A percentile compares a stretch with the other conserved stretches of the same genome.
These are phyloP conservation scores for Torrubiella hemipterigena DNA, from an alignment of 2,329 filamentous ascomycete species.

Conservation along the genomic window DNA sequence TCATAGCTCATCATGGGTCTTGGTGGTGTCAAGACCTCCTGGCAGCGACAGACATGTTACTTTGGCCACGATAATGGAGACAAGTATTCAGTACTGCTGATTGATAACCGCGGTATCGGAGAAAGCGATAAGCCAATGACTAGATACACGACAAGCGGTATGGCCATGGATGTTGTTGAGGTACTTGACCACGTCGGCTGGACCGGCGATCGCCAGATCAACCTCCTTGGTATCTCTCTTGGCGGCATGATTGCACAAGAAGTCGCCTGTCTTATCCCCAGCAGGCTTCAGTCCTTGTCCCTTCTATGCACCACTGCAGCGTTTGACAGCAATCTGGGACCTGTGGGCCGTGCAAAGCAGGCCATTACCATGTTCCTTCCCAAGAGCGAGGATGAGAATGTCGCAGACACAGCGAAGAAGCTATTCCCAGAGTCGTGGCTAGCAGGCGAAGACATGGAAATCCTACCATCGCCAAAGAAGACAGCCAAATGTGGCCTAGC, in stretches of 20 bases:
- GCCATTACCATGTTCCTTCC: constrained; percentile 51
- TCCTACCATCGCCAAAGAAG: constrained; percentile 29
- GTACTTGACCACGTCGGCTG: constrained; percentile 59
- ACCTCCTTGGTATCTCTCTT: constrained; percentile 71
- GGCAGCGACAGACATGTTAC: constrained; percentile 74
- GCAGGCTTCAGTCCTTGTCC: constrained; percentile 41
- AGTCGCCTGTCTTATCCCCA: constrained; percentile 43
- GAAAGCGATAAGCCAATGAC: constrained; percentile 63
- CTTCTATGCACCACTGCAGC: constrained; percentile 50
- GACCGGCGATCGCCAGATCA: constrained; percentile 38
- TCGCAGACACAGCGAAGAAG: constrained; percentile 51
- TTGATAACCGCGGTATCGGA: constrained; percentile 81
- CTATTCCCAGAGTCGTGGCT: constrained; percentile 59
- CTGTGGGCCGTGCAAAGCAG: constrained; percentile 50
- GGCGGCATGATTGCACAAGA: constrained; percentile 92
- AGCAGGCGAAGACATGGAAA: constrained; percentile 42
- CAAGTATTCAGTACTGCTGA: constrained; percentile 60
- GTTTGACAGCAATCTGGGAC: constrained; percentile 49
- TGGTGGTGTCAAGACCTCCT: constrained; percentile 53
- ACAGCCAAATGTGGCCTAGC: constrained; percentile 26
- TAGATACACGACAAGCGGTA: constrained; percentile 72
- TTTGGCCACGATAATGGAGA: constrained; percentile 62
- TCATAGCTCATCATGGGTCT: constrained; percentile 70
- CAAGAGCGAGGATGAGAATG: constrained; percentile 54
- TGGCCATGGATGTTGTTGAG: constrained; percentile 70